These are phyloP conservation scores for Diplodia mutila DNA, from an alignment of 2,329 filamentous ascomycete species.

Conservation along the genomic window DNA sequence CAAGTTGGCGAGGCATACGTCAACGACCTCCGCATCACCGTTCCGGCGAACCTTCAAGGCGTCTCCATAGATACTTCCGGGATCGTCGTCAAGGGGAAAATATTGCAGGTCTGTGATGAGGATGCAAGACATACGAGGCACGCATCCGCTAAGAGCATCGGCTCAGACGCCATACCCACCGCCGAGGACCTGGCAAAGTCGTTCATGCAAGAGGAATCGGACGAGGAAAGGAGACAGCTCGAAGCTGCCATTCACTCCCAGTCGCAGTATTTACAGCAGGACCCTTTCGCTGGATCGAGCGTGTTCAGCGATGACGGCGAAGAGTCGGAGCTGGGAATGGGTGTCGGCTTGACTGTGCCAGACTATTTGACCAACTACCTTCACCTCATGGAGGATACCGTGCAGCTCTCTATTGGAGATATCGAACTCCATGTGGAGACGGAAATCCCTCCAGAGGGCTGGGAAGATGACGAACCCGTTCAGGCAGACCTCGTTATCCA, in stretches of 20 bases:
- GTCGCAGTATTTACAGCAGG: conserved; percentile 62
- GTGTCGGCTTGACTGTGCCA: conserved; percentile 64
- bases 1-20: conserved; percentile 75
- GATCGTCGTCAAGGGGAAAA: conserved; percentile 65
- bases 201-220: conserved; percentile 73
- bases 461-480: conserved; percentile 62
- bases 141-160: background rate
- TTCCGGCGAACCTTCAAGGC: conserved; percentile 86
- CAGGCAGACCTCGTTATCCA: conserved; percentile 49
- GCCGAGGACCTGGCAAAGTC: conserved; percentile 75
- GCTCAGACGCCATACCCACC: conserved; percentile 60
- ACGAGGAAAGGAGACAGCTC: conserved; percentile 66
- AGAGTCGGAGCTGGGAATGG: conserved; percentile 19
- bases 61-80: conserved; percentile 83
- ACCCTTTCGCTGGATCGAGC: conserved; percentile 48
- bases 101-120: background rate
- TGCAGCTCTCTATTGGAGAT: conserved; percentile 67
- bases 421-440: conserved; percentile 69
- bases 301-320: conserved; percentile 56
- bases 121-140: background rate
- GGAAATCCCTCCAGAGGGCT: conserved; percentile 47
- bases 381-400: conserved; percentile 73
- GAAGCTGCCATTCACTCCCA: conserved; percentile 70
- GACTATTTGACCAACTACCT: conserved; percentile 72
- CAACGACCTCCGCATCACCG: conserved; percentile 74